Percentiles rank a stretch among this genome's conserved stretches.
Conservation (phyloP, 2,329 filamentous ascomycete species). For the Aspergillus latus region DNA sequence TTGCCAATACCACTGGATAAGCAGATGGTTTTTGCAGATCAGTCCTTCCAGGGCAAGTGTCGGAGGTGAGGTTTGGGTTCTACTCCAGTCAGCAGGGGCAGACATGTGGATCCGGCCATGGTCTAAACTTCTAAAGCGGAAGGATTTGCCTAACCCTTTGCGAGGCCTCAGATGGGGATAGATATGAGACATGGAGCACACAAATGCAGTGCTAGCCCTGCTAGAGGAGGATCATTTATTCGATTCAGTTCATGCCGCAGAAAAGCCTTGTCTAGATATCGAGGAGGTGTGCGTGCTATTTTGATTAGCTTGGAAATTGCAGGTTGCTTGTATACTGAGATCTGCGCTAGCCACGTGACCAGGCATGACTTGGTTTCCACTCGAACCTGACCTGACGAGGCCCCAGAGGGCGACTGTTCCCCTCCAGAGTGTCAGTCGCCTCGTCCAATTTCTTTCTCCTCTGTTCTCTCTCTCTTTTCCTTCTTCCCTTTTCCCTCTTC, state of each 20-base stretch:
- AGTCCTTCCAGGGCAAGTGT: neutral
- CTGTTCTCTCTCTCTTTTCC: neutral
- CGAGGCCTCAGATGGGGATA: neutral
- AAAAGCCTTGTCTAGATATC: neutral
- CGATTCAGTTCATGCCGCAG: too few species aligned
- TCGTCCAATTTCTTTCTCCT: constrained; percentile 13
- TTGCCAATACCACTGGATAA: neutral
- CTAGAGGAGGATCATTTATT: neutral
- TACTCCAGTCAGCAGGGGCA: constrained; percentile 3
- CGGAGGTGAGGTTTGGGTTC: too few species aligned
- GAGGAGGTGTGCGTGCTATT: neutral
- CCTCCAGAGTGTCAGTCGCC: constrained; percentile 14
- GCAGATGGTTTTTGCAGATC: constrained; percentile 4
- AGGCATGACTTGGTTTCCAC: constrained; percentile 21
- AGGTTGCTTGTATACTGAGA: neutral
- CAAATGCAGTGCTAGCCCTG: neutral
- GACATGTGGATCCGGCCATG: neutral
- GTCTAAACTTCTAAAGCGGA: constrained; percentile 3
- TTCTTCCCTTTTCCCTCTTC: constrained; percentile 3
- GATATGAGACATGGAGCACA: neutral
- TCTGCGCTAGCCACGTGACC: constrained; percentile 3
- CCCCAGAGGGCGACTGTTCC: constrained; percentile 11
- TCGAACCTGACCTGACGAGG: neutral
- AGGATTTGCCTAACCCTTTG: constrained; percentile 2
- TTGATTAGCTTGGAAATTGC: neutral